A percentile compares a stretch with the other conserved stretches of the same genome.
Evolutionary conservation across 139 green algal species (phyloP).

Genomic region (Haematococcus sp.): DNA sequence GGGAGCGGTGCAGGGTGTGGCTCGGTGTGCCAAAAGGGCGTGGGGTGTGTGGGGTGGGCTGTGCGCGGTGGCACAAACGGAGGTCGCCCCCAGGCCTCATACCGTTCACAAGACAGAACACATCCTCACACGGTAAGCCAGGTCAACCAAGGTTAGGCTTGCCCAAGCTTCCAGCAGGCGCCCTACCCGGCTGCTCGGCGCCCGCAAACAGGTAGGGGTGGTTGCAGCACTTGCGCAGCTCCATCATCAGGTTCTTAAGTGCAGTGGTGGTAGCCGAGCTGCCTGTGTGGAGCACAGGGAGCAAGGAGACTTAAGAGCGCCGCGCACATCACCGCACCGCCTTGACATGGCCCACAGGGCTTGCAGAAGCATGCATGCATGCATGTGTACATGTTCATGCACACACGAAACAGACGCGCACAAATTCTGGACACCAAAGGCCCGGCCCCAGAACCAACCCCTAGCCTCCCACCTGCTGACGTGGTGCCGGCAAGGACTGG

Average conservation of each 20-base stretch:
- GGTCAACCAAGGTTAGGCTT: background rate
- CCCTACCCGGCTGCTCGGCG: background rate
- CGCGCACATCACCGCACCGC: no score
- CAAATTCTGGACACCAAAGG: no score
- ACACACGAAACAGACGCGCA: no score
- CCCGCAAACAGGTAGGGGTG: slow-evolving; percentile 63
- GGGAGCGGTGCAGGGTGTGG: background rate
- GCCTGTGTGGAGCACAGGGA: background rate
- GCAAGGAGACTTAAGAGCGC: no score
- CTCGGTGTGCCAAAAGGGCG: background rate
- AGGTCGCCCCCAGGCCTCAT: background rate
- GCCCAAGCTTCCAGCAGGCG: no score
- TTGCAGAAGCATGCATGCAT: no score
- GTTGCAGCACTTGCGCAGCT: slow-evolving; percentile 80
- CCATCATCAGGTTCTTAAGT: slow-evolving; percentile 45
- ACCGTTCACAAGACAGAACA: background rate
- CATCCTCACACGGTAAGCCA: no score
- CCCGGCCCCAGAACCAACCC: no score
- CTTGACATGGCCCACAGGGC: no score
- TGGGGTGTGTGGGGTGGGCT: background rate
- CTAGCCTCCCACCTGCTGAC: slow-evolving; percentile 12
- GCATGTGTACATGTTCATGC: no score
- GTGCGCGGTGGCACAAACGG: no score
- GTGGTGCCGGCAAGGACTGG: slow-evolving; percentile 29
- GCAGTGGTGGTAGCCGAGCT: slow-evolving; percentile 4